phyloP scores from a whole-genome alignment of 1,139 yeast species.

The Yamadazyma atlantica region DNA sequence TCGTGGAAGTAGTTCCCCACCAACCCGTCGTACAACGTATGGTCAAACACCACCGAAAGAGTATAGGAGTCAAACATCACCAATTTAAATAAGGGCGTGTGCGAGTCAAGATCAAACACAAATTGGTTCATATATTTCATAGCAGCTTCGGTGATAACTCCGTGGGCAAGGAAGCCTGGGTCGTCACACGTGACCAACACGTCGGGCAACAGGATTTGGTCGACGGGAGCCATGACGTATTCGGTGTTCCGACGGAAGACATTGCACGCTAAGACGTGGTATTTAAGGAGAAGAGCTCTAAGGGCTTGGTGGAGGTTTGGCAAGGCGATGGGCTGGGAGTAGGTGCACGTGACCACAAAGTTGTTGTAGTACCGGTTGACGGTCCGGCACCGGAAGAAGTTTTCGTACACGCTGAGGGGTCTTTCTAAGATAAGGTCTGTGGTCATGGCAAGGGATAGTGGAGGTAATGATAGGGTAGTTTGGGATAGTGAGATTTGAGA shows the following conservation, averaged over 20 bases:
- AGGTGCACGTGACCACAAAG: constrained; percentile 38
- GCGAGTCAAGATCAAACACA: constrained; percentile 23
- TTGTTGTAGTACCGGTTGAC: constrained; percentile 28
- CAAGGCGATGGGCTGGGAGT: constrained; percentile 23
- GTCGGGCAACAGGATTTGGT: constrained; percentile 23
- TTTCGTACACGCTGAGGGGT: constrained; percentile 35
- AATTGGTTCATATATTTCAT: constrained; percentile 26
- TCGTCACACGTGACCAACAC: constrained; percentile 19
- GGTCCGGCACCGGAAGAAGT: constrained; percentile 36
- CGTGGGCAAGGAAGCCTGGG: constrained; percentile 17
- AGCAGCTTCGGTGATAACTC: constrained; percentile 25
- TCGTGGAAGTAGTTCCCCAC: constrained; percentile 42
- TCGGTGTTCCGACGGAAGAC: constrained; percentile 19
- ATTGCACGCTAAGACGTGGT: constrained; percentile 35
- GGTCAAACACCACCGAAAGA: constrained; percentile 37
- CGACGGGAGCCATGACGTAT: constrained; percentile 26
- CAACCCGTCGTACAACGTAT: constrained; percentile 43
- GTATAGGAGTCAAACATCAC: constrained; percentile 23
- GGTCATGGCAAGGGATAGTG: constrained; percentile 1
- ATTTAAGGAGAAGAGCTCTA: constrained; percentile 32
- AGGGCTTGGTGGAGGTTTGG: constrained; percentile 27
- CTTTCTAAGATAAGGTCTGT: constrained; percentile 11
- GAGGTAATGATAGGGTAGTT: too few relatives aligned
- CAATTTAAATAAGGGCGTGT: constrained; percentile 33
- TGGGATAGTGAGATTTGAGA: too few relatives aligned